A percentile compares a stretch with the other conserved stretches of the same genome.
phyloP scores from a whole-genome alignment of 169 alveolate species.

The Plasmodium berghei region DNA sequence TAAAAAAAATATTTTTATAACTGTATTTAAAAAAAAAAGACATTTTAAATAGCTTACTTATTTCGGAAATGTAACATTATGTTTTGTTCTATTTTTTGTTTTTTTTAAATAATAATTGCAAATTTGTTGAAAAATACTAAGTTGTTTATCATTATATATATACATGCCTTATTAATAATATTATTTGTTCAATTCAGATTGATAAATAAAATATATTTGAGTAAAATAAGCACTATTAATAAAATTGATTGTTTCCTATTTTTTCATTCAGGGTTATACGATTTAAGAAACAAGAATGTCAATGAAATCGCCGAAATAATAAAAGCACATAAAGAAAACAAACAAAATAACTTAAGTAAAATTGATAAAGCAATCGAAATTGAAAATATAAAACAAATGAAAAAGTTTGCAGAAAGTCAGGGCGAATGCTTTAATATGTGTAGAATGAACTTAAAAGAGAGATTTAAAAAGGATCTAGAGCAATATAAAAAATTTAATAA shows the following conservation, averaged over 20 bases:
- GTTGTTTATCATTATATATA: too few relatives aligned
- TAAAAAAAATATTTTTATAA: background rate
- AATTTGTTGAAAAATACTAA: too few relatives aligned
- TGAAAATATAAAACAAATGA: constrained; percentile 23
- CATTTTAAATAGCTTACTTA: too few relatives aligned
- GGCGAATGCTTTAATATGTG: constrained; percentile 32
- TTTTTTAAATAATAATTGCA: too few relatives aligned
- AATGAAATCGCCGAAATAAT: constrained; percentile 48
- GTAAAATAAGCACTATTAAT: too few relatives aligned
- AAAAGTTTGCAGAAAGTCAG: constrained; percentile 47
- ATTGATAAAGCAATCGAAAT: constrained; percentile 8
- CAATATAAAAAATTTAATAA: constrained; percentile 29
- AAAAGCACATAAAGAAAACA: constrained; percentile 29
- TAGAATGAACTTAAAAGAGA: constrained; percentile 27
- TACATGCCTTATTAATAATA: too few relatives aligned
- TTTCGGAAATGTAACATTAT: too few relatives aligned
- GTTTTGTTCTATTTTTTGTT: too few relatives aligned
- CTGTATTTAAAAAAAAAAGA: background rate
- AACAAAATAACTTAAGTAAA: constrained; percentile 14
- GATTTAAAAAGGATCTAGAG: constrained; percentile 40
- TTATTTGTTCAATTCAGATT: too few relatives aligned
- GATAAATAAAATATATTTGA: too few relatives aligned
- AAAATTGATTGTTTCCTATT: background rate
- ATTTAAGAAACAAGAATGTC: constrained; percentile 41
- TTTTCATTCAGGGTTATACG: constrained; percentile 21